Percentiles rank a stretch among this genome's conserved stretches.
Evolutionary conservation across 2,329 filamentous ascomycete species (phyloP).

Genomic region (Colletotrichum camelliae): DNA sequence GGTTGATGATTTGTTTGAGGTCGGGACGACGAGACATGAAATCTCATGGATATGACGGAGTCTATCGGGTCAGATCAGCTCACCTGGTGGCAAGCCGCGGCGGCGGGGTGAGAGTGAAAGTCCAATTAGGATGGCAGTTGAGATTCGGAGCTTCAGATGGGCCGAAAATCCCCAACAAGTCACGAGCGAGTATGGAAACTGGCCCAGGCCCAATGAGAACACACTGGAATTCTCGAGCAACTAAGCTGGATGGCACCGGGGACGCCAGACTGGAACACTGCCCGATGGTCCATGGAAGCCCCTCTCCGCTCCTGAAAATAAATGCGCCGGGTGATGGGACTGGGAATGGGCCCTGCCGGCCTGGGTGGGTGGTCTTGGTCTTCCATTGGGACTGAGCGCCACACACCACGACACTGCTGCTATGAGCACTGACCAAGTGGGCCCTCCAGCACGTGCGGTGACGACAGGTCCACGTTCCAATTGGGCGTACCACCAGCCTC

Average conservation of each 20-base stretch:
- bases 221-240: background rate
- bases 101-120: background rate
- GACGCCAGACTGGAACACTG: background rate
- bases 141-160: constrained; percentile 14
- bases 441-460: background rate
- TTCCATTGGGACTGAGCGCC: background rate
- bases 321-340: background rate
- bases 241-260: background rate
- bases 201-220: background rate
- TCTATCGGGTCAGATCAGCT: background rate
- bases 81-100: background rate
- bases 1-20: background rate
- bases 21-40: background rate
- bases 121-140: background rate
- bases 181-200: background rate
- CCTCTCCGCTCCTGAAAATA: background rate
- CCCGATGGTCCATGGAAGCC: background rate
- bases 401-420: background rate
- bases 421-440: background rate
- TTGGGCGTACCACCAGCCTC: background rate
- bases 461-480: background rate
- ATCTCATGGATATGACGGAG: background rate
- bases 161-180: background rate
- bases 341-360: background rate
- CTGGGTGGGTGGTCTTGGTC: background rate